These are phyloP conservation scores for Solanum bulbocastanum DNA, from an alignment of 257 asterid genomes.

Conservation along the genomic window DNA sequence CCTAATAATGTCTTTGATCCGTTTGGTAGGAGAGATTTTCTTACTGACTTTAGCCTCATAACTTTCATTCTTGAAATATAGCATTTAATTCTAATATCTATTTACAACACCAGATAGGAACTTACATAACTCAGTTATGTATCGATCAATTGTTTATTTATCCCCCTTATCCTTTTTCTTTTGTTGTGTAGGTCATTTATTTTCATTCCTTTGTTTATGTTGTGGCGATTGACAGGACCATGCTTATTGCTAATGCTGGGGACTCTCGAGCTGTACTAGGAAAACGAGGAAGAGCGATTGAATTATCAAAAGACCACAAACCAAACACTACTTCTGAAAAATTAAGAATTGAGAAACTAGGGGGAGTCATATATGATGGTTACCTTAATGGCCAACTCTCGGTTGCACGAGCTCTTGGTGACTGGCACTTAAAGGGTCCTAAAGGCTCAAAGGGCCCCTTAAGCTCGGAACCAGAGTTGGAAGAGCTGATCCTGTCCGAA, in stretches of 20 bases:
- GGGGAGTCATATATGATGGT: conserved; percentile 71
- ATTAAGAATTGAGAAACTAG: conserved; percentile 61
- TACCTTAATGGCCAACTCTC: conserved; percentile 83
- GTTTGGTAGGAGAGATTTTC: neutral
- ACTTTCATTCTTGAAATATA: neutral
- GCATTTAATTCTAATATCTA: neutral
- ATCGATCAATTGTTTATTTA: neutral
- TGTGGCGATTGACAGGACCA: conserved; percentile 27
- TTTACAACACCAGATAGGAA: neutral
- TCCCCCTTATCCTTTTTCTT: neutral
- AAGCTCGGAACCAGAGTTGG: conserved; percentile 72
- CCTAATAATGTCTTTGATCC: neutral
- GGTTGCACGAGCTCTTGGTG: conserved; percentile 80
- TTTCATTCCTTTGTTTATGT: neutral
- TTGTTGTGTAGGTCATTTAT: neutral
- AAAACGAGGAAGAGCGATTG: conserved; percentile 70
- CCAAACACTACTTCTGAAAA: conserved; percentile 62
- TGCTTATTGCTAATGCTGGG: conserved; percentile 77
- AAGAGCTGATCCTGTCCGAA: conserved; percentile 42
- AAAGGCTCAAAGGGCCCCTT: conserved; percentile 56
- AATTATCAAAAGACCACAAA: conserved; percentile 75
- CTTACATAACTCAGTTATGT: neutral
- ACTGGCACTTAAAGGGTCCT: conserved; percentile 84
- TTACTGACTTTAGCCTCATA: neutral
- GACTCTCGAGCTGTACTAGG: conserved; percentile 83